Base-by-base conservation (phyloP, 768 basidiomycete genomes). In the Trametes villosa region DNA sequence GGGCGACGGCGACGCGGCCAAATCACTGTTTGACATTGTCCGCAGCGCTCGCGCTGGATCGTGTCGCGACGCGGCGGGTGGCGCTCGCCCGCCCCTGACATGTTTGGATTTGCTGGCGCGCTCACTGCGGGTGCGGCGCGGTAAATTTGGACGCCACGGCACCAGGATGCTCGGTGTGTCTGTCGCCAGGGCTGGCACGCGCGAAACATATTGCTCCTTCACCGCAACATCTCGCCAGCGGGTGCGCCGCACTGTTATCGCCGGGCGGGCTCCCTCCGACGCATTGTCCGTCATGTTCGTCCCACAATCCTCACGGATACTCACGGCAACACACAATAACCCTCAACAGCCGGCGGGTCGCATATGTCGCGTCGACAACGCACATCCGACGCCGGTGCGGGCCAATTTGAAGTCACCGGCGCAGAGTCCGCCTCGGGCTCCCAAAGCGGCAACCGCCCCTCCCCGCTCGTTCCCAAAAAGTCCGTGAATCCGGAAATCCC, bases 391-490 rank as follows among this genome's bases (percentile, higher is more conserved):
- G 36, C 18, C 20, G 50, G 15, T 30, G 30, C 53, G 53, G 31
- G 42, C 42, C 42, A 54, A 29, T 20, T 20, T n/a, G 29, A 54
- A 54, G 18, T 45, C 30, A n/a, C 53, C 53, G 53, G 53, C 30
- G 18, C 18, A 40, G n/a, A n/a, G n/a, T 30, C 18, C 29, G 15
- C 41, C 29, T 12, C 20, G 11, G 29, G 12, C 38, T 22, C 31
- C 41, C 27, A 54, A 54, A 45, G 29, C 29, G 42, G 53, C 41
- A 54, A 30, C 20, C 48, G n/a, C 9, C 29, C 22, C 48, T 30
- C 42, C 57, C 38, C 36, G 26, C 17, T 20, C 57, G 47, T 50
- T 50, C 47, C 47, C 51, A 38, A 49, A 36, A 33, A n/a, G n/a
- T n/a, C n/a, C n/a, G n/a, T n/a, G n/a, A n/a, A n/a, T n/a, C n/a